Conservation (phyloP, 495 filamentous ascomycete genomes). For the Rostrohypoxylon terebratum region DNA sequence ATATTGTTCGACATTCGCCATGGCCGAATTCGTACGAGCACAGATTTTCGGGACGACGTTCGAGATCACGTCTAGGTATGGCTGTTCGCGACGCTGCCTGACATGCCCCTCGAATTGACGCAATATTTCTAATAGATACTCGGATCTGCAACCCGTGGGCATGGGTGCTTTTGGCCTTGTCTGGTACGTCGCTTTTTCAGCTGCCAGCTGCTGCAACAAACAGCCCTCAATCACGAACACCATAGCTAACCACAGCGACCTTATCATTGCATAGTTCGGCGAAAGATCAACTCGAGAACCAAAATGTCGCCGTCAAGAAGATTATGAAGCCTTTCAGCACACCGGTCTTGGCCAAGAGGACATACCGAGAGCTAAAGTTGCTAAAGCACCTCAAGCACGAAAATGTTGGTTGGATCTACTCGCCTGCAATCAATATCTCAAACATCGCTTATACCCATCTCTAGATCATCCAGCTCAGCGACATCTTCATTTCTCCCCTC, state of each 20-base stretch:
- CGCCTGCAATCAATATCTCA: not conserved
- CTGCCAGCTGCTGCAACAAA: constrained; percentile 3
- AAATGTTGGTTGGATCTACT: constrained; percentile 74
- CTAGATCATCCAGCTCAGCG: constrained; percentile 96
- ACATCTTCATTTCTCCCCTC: constrained; percentile 98
- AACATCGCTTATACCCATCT: constrained; percentile 25
- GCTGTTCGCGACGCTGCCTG: constrained; percentile 27
- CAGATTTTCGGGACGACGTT: constrained; percentile 99
- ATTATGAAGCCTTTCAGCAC: constrained; percentile 99
- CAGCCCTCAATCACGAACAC: constrained; percentile 19
- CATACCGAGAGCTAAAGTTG: constrained; percentile 96
- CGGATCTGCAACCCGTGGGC: constrained; percentile 96
- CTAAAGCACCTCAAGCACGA: constrained; percentile 97
- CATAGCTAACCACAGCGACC: constrained; percentile 35
- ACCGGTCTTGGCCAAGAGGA: constrained; percentile 94
- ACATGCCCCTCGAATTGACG: constrained; percentile 34
- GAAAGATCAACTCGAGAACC: constrained; percentile 94
- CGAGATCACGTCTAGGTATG: constrained; percentile 97
- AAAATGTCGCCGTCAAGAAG: constrained; percentile 98
- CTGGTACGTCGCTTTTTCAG: constrained; percentile 71
- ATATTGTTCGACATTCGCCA: constrained; percentile 57
- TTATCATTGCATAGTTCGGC: constrained; percentile 75
- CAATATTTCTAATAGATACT: constrained; percentile 72
- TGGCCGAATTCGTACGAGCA: constrained; percentile 99
- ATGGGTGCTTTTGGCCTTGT: constrained; percentile 99